A percentile compares a stretch with the other conserved stretches of the same genome.
Conservation (phyloP, 345 rosid genomes). For the Balakata baccata region DNA sequence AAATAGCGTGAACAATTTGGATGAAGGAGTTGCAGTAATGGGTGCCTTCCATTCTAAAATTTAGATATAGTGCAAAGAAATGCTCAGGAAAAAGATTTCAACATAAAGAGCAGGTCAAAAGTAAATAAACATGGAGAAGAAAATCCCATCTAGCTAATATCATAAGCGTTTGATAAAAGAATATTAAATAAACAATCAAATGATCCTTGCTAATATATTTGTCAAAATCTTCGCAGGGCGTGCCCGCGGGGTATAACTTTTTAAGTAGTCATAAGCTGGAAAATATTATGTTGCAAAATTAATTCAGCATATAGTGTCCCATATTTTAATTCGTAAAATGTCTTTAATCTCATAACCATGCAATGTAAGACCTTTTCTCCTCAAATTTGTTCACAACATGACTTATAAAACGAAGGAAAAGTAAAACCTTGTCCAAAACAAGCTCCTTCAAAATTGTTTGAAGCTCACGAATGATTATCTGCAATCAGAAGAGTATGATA, state of each 20-base stretch:
- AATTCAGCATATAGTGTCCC: background rate
- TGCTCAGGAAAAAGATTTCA: conserved; percentile 1
- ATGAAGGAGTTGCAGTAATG: conserved; percentile 74
- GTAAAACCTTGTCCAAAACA: conserved; percentile 68
- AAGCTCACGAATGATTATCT: conserved; percentile 78
- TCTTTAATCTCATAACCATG: background rate
- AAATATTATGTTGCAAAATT: background rate
- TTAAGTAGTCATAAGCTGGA: background rate
- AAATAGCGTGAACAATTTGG: conserved; percentile 73
- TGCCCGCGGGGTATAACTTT: background rate
- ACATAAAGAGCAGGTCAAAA: conserved; percentile 11
- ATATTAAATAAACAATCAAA: background rate
- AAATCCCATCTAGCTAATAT: too few relatives aligned
- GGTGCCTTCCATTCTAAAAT: conserved; percentile 72
- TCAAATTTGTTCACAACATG: background rate
- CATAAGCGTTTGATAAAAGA: background rate
- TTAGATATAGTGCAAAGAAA: conserved; percentile 8
- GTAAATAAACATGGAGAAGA: background rate
- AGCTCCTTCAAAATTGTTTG: conserved; percentile 56
- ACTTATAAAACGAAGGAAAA: conserved; percentile 11
- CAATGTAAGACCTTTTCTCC: background rate
- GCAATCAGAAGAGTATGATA: conserved; percentile 31
- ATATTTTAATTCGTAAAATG: background rate
- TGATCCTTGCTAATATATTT: background rate
- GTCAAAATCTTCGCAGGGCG: background rate